phyloP scores from a whole-genome alignment of 208 protist species.

The Leishmania amazonensis region DNA sequence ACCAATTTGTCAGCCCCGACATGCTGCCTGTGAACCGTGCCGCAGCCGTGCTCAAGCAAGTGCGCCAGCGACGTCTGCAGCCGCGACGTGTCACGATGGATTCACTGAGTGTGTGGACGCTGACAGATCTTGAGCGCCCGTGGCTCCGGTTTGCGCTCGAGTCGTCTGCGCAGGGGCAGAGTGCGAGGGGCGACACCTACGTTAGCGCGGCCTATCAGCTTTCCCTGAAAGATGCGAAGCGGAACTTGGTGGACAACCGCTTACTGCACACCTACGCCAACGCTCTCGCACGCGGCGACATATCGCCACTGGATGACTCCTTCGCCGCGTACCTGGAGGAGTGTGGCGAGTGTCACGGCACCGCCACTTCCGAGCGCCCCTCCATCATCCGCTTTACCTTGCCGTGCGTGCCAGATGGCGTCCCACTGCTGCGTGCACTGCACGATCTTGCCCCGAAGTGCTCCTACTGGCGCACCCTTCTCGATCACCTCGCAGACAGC shows the following conservation, averaged over 20 bases:
- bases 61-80: conserved; percentile 38
- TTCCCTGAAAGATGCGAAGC: conserved; percentile 60
- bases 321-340: conserved; percentile 82
- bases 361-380: conserved; percentile 34
- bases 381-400: conserved; percentile 55
- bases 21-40: conserved; percentile 40
- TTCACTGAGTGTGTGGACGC: conserved; percentile 56
- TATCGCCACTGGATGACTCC: conserved; percentile 44
- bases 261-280: conserved; percentile 65
- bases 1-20: conserved; percentile 30
- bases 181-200: neutral
- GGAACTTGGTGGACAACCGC: conserved; percentile 66
- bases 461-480: conserved; percentile 76
- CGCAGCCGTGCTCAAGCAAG: conserved; percentile 25
- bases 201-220: conserved; percentile 22
- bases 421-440: conserved; percentile 31
- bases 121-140: conserved; percentile 61
- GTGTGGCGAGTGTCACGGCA: conserved; percentile 77
- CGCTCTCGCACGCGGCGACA: conserved; percentile 44
- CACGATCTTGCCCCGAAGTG: conserved; percentile 60
- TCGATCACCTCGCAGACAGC: conserved; percentile 25
- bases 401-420: conserved; percentile 6
- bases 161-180: neutral
- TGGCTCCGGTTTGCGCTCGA: conserved; percentile 43
- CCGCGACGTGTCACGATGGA: conserved; percentile 60